Conservation (phyloP, 163 green algal species). For the Chlorella variabilis region DNA sequence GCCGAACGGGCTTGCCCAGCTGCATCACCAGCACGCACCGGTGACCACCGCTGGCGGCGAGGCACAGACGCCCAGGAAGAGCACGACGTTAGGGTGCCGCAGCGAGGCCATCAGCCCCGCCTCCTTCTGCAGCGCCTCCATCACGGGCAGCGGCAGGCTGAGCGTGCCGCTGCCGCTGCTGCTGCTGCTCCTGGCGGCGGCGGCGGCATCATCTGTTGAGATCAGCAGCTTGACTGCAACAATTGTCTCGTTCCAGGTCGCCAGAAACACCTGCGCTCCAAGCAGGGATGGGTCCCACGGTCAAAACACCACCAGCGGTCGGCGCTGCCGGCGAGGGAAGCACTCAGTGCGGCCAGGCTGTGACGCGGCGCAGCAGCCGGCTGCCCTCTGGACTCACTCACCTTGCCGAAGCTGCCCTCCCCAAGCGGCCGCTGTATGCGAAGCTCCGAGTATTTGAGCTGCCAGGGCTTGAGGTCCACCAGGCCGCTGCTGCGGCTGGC, state of each 20-base stretch:
- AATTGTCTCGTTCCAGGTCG: constrained; percentile 57
- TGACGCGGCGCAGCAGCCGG: too few species aligned
- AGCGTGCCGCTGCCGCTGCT: not conserved
- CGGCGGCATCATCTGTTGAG: not conserved
- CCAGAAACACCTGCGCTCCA: constrained; percentile 69
- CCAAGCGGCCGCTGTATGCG: constrained; percentile 53
- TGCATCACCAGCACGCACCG: constrained; percentile 8
- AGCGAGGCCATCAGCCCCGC: constrained; percentile 59
- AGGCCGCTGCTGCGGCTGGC: not conserved
- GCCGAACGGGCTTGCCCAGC: too few species aligned
- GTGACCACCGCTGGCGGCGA: constrained; percentile 54
- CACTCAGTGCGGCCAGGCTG: too few species aligned
- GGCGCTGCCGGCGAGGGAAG: too few species aligned
- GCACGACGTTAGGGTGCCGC: constrained; percentile 64
- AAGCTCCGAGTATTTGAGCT: constrained; percentile 56
- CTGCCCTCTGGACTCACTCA: constrained; percentile 43
- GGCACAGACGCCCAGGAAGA: constrained; percentile 62
- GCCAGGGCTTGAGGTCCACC: constrained; percentile 46
- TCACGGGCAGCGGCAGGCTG: not conserved
- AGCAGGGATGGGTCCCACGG: too few species aligned
- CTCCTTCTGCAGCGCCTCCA: constrained; percentile 45
- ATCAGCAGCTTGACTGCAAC: constrained; percentile 60
- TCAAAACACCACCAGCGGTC: too few species aligned
- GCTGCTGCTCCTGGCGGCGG: too few species aligned
- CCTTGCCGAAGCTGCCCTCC: constrained; percentile 59